Conservation (phyloP, 768 basidiomycete genomes). For the Cystobasidium tubakii region DNA sequence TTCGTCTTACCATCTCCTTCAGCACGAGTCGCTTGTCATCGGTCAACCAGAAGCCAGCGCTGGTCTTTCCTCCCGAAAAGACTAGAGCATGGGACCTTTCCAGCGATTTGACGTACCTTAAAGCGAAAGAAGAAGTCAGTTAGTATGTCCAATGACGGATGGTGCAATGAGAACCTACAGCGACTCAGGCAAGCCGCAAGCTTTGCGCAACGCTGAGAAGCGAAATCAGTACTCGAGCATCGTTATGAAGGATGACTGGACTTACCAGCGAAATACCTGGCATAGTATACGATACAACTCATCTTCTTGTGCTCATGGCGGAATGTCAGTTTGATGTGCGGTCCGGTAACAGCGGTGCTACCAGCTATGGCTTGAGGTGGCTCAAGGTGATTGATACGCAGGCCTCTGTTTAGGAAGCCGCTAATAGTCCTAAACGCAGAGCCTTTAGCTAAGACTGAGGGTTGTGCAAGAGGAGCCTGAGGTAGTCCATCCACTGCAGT, state of each 20-base stretch:
- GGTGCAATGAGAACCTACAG: not conserved
- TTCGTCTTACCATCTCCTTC: slow-evolving; percentile 81
- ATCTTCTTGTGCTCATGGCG: slow-evolving; percentile 26
- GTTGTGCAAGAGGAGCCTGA: not conserved
- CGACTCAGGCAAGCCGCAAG: not conserved
- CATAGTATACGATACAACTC: slow-evolving; percentile 47
- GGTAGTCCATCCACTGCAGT: not conserved
- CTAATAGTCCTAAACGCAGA: not conserved
- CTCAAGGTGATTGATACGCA: slow-evolving; percentile 41
- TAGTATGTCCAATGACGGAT: not conserved
- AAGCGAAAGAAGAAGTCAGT: slow-evolving; percentile 58
- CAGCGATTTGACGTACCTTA: slow-evolving; percentile 82
- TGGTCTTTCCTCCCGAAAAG: slow-evolving; percentile 87
- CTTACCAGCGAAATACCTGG: slow-evolving; percentile 73
- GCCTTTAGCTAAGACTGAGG: not conserved
- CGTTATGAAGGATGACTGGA: slow-evolving; percentile 49
- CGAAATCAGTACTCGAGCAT: not conserved
- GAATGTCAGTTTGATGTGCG: slow-evolving; percentile 32
- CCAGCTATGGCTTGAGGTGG: not conserved
- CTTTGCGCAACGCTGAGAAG: not conserved
- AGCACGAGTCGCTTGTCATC: slow-evolving; percentile 94
- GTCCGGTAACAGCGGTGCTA: not conserved
- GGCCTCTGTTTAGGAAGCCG: not conserved
- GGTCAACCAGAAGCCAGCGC: slow-evolving; percentile 91
- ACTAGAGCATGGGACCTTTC: slow-evolving; percentile 91